Evolutionary conservation across 1,139 yeast genomes (phyloP), one percentile per base, ranked within the genome.

Genomic region (Pichia sp.): DNA sequence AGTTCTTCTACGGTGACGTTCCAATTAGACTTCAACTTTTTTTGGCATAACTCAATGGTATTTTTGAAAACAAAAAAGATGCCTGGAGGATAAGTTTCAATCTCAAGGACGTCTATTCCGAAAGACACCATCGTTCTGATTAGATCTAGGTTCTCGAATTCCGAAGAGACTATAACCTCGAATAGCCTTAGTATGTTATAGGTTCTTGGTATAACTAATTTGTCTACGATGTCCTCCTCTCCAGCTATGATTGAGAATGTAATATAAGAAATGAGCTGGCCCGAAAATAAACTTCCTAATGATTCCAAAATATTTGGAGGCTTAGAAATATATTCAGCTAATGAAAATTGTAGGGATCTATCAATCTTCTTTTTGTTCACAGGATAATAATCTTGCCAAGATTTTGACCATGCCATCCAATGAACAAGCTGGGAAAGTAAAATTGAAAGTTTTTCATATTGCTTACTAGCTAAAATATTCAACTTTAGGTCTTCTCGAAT

Each of bases 41-140:
- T 79, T 61, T 84, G 89, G 56, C 87, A 79, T 36, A 67, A 69
- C 61, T 77, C 74, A 28, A 85, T 68, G 1, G 82, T 78, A 55
- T 82, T 85, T 56, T 79, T 80, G 48, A 89, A 68, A 0, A 95
- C 90, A 3, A 85, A 69, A 28, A 77, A 69, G 2, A 89, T 72
- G 0, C 96, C 96, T 3, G 82, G 70, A 0, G 96, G 96, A 59
- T 76, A 85, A 0, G 89, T 79, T 46, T 87, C 88, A 23, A 89
- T 66, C 48, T 78, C 83, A 3, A 72, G 66, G 25, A 71, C 66
- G 2, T 78, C 72, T 12, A 87, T 73, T 2, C 76, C 77, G 55
- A 75, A 75, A 46, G 79, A 83, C 23, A 77, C 75, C 78, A 87
- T 76, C 60, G 80, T 68, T 50, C 78, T 81, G 4, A 87, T 77